Base-by-base conservation (phyloP, 73 alveolate species). In the Stentor roeselii region DNA sequence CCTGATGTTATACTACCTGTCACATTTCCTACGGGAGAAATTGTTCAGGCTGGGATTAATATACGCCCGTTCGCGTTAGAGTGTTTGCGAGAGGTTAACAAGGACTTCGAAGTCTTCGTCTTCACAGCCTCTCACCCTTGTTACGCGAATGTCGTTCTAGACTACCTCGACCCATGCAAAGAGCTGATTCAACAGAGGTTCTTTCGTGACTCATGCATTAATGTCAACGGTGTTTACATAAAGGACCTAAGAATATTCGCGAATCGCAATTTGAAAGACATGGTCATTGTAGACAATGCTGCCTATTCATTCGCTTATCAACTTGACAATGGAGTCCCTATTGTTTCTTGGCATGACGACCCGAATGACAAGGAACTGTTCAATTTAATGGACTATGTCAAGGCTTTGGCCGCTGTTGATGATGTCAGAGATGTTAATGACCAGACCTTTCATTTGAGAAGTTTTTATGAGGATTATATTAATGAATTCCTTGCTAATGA, bases 241-340 rank as follows among this genome's bases (percentile, higher is more conserved):
- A 90, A 90, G 76, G 95, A 90, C 58, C 82, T 90, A 21, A 61
- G 95, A 83, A 86, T 90, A 31, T 90, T 90, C 37, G 83, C 61
- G 39, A 86, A 88, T 59, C 38, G 93, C 40, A 85, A 80, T 30
- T 59, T 90, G 41, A 88, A 76, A 42, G 86, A 90, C 82, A 58
- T 90, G 32, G 88, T 90, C 3, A 41, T 90, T 14, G 91, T 90
- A n/a, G 93, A 90, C 78, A 90, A 90, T 41, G 95, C 93, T 21
- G 88, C 91, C 15, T 90, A n/a, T n/a, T n/a, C 87, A 36, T 90
- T 87, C 75, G 89, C 90, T 15, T 85, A 42, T 34, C 83, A 90
- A 61, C 67, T 90, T 21, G 85, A 82, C 36, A 90, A 90, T 75
- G 95, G 95, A 3, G 76, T 90, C 0, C 95, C 95, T 15, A n/a